phyloP scores from a whole-genome alignment of 179 eudicot genomes.

The Patellifolia procumbens region DNA sequence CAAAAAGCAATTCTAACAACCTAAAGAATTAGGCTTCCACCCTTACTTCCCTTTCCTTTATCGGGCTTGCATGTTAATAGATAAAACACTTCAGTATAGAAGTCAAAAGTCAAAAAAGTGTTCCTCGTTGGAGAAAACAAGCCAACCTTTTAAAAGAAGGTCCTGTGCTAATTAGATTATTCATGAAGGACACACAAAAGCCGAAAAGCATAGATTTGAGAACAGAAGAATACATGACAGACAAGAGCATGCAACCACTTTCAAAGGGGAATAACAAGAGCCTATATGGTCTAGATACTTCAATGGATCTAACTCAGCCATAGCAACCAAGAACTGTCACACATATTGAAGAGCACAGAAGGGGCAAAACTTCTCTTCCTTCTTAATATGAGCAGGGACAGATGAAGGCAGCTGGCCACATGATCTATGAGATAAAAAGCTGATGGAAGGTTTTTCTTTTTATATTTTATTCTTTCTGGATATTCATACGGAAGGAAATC shows the following conservation, averaged over 20 bases:
- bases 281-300: background rate
- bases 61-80: background rate
- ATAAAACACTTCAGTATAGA: background rate
- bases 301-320: too few relatives aligned
- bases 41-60: background rate
- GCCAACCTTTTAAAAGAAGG: background rate
- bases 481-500: too few relatives aligned
- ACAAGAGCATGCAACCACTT: background rate
- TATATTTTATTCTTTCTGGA: too few relatives aligned
- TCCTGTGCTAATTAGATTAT: background rate
- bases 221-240: background rate
- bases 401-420: too few relatives aligned
- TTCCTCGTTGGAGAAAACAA: background rate
- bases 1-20: background rate
- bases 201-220: background rate
- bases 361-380: too few relatives aligned
- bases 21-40: background rate
- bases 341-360: too few relatives aligned
- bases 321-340: too few relatives aligned
- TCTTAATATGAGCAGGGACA: too few relatives aligned
- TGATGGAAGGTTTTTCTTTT: too few relatives aligned
- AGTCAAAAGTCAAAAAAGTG: background rate
- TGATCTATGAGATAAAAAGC: too few relatives aligned
- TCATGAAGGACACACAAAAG: background rate
- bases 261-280: background rate